Evolutionary conservation across 306 rosid genomes (phyloP).

Genomic region (Aeschynomene evenia): DNA sequence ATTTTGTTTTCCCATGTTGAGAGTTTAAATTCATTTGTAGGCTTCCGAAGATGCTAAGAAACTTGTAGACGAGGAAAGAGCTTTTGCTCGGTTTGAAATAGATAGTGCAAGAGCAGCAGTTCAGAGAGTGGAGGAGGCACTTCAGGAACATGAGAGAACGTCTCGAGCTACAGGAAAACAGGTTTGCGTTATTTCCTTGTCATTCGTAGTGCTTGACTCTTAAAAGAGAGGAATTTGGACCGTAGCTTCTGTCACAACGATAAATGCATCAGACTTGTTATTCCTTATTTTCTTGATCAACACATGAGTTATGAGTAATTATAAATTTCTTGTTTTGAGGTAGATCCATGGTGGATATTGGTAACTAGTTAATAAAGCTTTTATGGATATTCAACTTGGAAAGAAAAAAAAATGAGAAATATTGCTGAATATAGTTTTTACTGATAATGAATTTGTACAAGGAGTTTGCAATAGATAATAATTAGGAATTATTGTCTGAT

Average conservation of each 20-base stretch:
- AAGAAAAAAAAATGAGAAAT: too few species aligned
- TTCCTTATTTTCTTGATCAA: slow-evolving; percentile 10
- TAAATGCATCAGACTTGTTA: not conserved
- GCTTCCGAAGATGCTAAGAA: slow-evolving; percentile 93
- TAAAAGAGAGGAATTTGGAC: not conserved
- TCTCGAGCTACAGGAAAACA: slow-evolving; percentile 76
- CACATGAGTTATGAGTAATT: not conserved
- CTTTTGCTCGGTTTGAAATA: slow-evolving; percentile 93
- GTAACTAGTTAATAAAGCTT: slow-evolving; percentile 4
- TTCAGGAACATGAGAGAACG: slow-evolving; percentile 74
- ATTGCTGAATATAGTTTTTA: too few species aligned
- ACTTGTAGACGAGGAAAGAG: slow-evolving; percentile 89
- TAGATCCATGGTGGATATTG: slow-evolving; percentile 11
- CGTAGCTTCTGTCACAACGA: not conserved
- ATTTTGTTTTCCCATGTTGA: slow-evolving; percentile 9
- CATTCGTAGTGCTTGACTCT: not conserved
- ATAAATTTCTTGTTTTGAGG: not conserved
- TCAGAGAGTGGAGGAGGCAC: slow-evolving; percentile 85
- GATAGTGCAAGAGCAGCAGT: slow-evolving; percentile 92
- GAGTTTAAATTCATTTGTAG: slow-evolving; percentile 45
- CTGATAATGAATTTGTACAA: too few species aligned
- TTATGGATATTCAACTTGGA: not conserved
- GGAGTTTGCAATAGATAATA: too few species aligned
- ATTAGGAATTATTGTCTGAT: too few species aligned
- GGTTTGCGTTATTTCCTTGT: slow-evolving; percentile 40